These are phyloP conservation scores for Talaromyces albobiverticillius DNA, from an alignment of 2,329 filamentous ascomycete species.

Conservation along the genomic window DNA sequence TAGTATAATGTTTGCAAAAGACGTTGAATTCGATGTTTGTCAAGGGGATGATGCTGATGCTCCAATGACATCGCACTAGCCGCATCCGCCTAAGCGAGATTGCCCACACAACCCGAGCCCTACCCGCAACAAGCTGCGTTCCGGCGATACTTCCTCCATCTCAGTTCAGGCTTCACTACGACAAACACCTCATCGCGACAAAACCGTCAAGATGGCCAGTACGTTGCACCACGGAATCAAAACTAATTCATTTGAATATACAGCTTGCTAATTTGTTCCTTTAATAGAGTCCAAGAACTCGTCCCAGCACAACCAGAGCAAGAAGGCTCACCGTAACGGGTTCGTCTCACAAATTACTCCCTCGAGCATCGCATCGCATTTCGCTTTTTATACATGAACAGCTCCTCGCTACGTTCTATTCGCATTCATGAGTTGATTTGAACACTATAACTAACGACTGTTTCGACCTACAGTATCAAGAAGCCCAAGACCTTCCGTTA, in stretches of 20 bases:
- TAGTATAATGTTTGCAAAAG: too few relatives aligned
- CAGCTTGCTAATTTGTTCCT: slow-evolving; percentile 5
- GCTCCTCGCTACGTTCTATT: not conserved
- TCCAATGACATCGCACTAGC: slow-evolving; percentile 3
- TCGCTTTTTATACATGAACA: not conserved
- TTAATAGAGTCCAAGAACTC: slow-evolving; percentile 96
- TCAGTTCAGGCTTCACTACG: slow-evolving; percentile 29
- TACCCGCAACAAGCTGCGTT: slow-evolving; percentile 19
- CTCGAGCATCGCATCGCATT: slow-evolving; percentile 1
- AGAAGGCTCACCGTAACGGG: slow-evolving; percentile 99
- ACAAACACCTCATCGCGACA: slow-evolving; percentile 37
- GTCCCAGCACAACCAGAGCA: slow-evolving; percentile 97
- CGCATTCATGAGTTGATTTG: not conserved
- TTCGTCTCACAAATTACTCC: slow-evolving; percentile 52
- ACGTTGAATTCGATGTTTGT: too few relatives aligned
- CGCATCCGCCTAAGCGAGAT: slow-evolving; percentile 35
- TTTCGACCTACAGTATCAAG: slow-evolving; percentile 74
- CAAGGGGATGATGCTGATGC: too few relatives aligned
- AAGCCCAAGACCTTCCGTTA: slow-evolving; percentile 99
- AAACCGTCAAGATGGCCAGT: slow-evolving; percentile 48
- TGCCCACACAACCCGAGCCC: slow-evolving; percentile 41
- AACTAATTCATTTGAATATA: not conserved
- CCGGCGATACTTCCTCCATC: slow-evolving; percentile 10
- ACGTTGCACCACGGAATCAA: slow-evolving; percentile 24
- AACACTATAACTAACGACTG: not conserved